These are phyloP conservation scores for Fusarium nodosum DNA, from an alignment of 2,329 filamentous ascomycete genomes.

Conservation along the genomic window DNA sequence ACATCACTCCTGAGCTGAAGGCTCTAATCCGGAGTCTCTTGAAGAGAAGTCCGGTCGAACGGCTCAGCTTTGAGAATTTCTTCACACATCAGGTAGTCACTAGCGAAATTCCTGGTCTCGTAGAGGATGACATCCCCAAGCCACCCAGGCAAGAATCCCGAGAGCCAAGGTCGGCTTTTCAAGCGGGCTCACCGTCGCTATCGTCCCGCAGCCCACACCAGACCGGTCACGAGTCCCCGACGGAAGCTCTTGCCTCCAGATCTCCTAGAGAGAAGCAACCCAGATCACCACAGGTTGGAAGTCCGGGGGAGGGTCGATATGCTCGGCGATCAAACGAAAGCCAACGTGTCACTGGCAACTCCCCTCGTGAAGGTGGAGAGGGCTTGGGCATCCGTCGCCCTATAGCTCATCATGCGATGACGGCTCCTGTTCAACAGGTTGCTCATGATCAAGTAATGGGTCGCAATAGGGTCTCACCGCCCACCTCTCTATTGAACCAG, in stretches of 20 bases:
- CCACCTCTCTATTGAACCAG: conserved; percentile 54
- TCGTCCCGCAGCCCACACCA: conserved; percentile 55
- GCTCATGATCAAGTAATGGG: conserved; percentile 40
- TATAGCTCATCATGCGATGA: conserved; percentile 61
- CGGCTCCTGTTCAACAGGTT: conserved; percentile 62
- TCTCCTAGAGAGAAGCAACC: conserved; percentile 60
- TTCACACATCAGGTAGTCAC: conserved; percentile 82
- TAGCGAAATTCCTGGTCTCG: conserved; percentile 81
- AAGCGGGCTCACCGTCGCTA: conserved; percentile 49
- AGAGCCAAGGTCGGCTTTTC: conserved; percentile 55
- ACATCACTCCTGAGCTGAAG: conserved; percentile 82
- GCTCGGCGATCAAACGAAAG: conserved; percentile 48
- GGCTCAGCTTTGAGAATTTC: conserved; percentile 87
- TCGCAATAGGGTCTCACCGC: conserved; percentile 48
- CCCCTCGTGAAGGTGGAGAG: conserved; percentile 62
- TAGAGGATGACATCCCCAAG: conserved; percentile 78
- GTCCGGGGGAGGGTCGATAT: conserved; percentile 57
- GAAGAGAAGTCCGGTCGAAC: conserved; percentile 86
- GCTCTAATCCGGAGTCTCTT: conserved; percentile 82
- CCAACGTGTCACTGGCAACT: conserved; percentile 55
- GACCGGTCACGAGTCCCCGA: conserved; percentile 54
- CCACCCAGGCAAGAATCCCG: conserved; percentile 55
- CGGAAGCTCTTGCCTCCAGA: conserved; percentile 53
- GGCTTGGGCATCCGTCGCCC: conserved; percentile 67
- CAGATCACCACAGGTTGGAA: conserved; percentile 60